Conservation (phyloP, 805 yeast genomes). For the Kodamaea hsintzibuensis region DNA sequence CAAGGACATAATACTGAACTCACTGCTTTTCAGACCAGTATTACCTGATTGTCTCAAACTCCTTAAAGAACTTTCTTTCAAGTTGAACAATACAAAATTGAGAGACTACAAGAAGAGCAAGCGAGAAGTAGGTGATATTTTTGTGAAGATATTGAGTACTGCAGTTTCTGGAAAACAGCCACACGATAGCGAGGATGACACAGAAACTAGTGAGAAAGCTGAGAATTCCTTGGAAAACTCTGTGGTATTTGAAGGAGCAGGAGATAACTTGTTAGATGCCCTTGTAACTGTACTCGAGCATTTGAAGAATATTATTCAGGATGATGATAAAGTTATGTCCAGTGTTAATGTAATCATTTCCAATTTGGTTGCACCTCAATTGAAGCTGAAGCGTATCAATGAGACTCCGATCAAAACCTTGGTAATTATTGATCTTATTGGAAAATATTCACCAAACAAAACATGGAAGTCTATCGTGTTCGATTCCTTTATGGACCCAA, state of each 20-base stretch:
- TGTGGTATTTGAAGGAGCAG: conserved; percentile 16
- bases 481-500: conserved; percentile 64
- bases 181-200: conserved; percentile 14
- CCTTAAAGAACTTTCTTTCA: conserved; percentile 51
- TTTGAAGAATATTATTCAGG: conserved; percentile 48
- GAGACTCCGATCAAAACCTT: conserved; percentile 44
- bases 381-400: conserved; percentile 44
- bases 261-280: conserved; percentile 47
- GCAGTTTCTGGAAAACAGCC: conserved; percentile 11
- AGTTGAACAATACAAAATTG: conserved; percentile 57
- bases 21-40: conserved; percentile 47
- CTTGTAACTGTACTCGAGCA: conserved; percentile 31
- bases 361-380: conserved; percentile 53
- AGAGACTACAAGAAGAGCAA: conserved; percentile 63
- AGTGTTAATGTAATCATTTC: conserved; percentile 53
- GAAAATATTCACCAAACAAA: conserved; percentile 40
- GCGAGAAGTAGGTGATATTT: conserved; percentile 51
- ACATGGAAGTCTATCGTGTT: conserved; percentile 63
- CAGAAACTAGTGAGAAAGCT: conserved; percentile 12
- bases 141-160: conserved; percentile 29
- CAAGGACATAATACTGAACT: conserved; percentile 54
- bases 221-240: conserved; percentile 8
- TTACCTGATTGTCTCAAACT: conserved; percentile 57
- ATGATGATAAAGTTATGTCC: conserved; percentile 58
- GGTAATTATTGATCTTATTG: conserved; percentile 43